Conservation (phyloP, 306 rosid species). For the Carpinus viminea region DNA sequence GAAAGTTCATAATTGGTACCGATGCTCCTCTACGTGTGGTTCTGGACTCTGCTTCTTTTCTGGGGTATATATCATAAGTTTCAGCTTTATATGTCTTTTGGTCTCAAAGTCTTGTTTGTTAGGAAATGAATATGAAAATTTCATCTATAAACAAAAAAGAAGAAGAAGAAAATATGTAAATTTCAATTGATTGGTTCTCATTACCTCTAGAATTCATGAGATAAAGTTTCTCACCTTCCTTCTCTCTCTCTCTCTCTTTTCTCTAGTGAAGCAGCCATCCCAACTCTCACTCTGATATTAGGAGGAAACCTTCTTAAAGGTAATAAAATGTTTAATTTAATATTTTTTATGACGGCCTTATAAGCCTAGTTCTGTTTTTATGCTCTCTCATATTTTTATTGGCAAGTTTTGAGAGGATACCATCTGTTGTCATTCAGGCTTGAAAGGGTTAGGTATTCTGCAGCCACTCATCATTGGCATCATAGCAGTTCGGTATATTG, state of each 20-base stretch:
- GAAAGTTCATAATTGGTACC: conserved; percentile 50
- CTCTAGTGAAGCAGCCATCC: conserved; percentile 73
- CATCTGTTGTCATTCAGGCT: conserved; percentile 44
- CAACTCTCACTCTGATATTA: conserved; percentile 64
- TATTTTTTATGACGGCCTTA: background rate
- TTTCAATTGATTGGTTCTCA: background rate
- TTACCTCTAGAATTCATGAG: background rate
- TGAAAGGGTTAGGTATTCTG: conserved; percentile 52
- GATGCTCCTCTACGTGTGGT: conserved; percentile 74
- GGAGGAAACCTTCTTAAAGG: conserved; percentile 89
- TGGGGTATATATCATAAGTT: conserved; percentile 56
- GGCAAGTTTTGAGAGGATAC: background rate
- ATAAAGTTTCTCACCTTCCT: background rate
- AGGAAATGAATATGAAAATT: background rate
- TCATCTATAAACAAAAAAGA: too few relatives aligned
- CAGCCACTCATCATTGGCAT: conserved; percentile 50
- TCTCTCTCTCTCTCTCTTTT: conserved; percentile 25
- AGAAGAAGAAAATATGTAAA: background rate
- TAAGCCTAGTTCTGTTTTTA: background rate
- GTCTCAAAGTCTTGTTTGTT: background rate
- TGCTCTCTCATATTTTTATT: background rate
- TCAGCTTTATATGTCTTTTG: conserved; percentile 1
- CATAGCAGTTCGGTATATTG: conserved; percentile 50
- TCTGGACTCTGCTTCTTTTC: conserved; percentile 57
- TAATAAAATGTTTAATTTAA: conserved; percentile 1